Percentiles rank a stretch among this genome's conserved stretches.
Conservation (phyloP, 305 asterid genomes). For the Plantago coronopus region DNA sequence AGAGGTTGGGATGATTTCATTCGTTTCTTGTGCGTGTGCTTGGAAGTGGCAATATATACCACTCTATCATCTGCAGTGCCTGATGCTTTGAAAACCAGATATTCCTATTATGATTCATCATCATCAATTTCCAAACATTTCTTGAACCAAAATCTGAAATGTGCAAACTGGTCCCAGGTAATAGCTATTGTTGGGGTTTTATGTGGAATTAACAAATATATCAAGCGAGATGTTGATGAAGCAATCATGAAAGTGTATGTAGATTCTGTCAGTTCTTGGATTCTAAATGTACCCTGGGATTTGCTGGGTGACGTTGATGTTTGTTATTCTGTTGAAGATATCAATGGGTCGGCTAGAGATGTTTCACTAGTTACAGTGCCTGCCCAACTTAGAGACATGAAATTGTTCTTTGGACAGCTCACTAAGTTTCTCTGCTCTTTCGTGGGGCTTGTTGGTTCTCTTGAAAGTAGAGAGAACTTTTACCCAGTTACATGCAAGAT, state of each 20-base stretch:
- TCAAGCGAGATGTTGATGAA: conserved; percentile 45
- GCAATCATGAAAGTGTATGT: conserved; percentile 39
- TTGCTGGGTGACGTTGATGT: conserved; percentile 30
- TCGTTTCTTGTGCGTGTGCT: conserved; percentile 48
- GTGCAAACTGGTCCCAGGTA: conserved; percentile 39
- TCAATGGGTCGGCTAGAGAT: conserved; percentile 26
- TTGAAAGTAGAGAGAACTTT: conserved; percentile 34
- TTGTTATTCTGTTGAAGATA: conserved; percentile 25
- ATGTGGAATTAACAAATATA: conserved; percentile 52
- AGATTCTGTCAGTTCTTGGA: conserved; percentile 34
- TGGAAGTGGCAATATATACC: conserved; percentile 43
- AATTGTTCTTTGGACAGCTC: conserved; percentile 46
- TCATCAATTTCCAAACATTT: conserved; percentile 28
- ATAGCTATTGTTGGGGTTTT: conserved; percentile 54
- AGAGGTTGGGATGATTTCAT: conserved; percentile 52
- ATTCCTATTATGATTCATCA: conserved; percentile 27
- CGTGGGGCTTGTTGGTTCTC: conserved; percentile 30
- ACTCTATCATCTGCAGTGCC: conserved; percentile 28
- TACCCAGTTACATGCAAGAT: conserved; percentile 35
- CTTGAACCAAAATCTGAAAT: conserved; percentile 39
- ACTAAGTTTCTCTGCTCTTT: conserved; percentile 69
- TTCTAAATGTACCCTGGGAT: conserved; percentile 54
- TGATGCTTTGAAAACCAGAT: conserved; percentile 23
- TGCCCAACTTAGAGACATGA: conserved; percentile 33
- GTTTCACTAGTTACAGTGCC: conserved; percentile 20